A percentile compares a stretch with the other conserved stretches of the same genome.
Conservation (phyloP, 306 rosid genomes). For the Inga laurina region DNA sequence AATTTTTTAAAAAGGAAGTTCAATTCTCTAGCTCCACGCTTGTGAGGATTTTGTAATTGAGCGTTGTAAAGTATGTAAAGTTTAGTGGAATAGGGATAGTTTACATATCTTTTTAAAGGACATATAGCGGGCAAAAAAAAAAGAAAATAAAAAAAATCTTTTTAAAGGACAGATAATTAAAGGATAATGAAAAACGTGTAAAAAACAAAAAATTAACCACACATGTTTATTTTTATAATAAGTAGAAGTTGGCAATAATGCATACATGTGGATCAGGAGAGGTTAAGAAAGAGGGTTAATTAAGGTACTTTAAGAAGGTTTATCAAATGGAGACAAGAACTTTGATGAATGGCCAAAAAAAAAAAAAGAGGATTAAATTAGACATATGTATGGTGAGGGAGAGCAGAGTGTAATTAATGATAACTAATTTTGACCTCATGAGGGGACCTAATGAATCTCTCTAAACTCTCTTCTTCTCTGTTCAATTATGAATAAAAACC, state of each 20-base stretch:
- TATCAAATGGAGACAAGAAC: conserved; percentile 45
- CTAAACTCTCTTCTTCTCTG: not conserved
- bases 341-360: conserved; percentile 28
- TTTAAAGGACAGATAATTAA: too few relatives aligned
- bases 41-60: not conserved
- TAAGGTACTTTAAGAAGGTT: conserved; percentile 14
- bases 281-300: conserved; percentile 14
- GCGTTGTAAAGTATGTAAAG: not conserved
- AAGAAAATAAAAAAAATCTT: too few relatives aligned
- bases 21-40: not conserved
- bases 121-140: too few relatives aligned
- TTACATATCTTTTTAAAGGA: too few relatives aligned
- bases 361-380: not conserved
- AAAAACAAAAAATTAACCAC: not conserved
- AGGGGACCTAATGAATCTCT: conserved; percentile 57
- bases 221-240: too few relatives aligned
- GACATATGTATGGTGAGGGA: conserved; percentile 31
- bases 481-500: not conserved
- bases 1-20: too few relatives aligned
- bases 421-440: conserved; percentile 52
- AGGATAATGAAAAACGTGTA: too few relatives aligned
- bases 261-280: not conserved
- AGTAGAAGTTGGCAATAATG: not conserved
- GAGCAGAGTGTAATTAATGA: conserved; percentile 55
- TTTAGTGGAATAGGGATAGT: too few relatives aligned